Evolutionary conservation across 2,329 filamentous ascomycete genomes (phyloP), one percentile per base, ranked within the genome.

Genomic region (Colletotrichum brevisporum): DNA sequence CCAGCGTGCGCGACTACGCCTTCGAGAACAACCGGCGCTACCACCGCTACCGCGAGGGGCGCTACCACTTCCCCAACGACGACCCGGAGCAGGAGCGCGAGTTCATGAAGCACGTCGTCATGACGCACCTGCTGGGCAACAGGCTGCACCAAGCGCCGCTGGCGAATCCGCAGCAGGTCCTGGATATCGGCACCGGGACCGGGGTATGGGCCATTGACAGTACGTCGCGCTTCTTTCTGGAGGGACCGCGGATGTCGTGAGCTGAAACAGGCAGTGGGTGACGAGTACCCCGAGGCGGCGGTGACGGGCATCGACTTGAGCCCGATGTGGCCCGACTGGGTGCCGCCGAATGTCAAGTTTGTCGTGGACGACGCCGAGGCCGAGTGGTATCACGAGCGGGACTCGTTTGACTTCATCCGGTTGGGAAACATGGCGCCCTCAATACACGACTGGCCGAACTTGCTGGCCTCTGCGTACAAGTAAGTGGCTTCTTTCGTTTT

Each of bases 341-440:
- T 93, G 0, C 92, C 92, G 0, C 86, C 88, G 16, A 95, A 95
- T 70, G 90, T 94, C 13, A 88, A 89, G 70, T 95, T 95, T 72
- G 89, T 89, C 68, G 86, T 95, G 48, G 91, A 94, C 75, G 92
- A 94, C 72, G 78, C 67, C 70, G 77, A 69, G 58, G 75, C 67
- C 52, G 75, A 78, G 2, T 90, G 89, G 89, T 74, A 79, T 77
- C 77, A 80, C 75, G 72, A 78, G 75, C 43, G 45, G 4, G 36
- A 57, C 63, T 77, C 82, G 41, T 87, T 89, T 73, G 89, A 91
- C 78, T 89, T 86, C 72, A 85, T 92, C 62, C 90, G 91, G 74
- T 85, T 87, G 10, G 85, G 87, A 16, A 79, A 89, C 73, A 84
- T 92, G 79, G 82, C 83, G 2, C 18, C 54, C 4, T 69, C 63